These are phyloP conservation scores for Asparagopsis taxiformis DNA, from an alignment of 31 red algal species.

Conservation along the genomic window DNA sequence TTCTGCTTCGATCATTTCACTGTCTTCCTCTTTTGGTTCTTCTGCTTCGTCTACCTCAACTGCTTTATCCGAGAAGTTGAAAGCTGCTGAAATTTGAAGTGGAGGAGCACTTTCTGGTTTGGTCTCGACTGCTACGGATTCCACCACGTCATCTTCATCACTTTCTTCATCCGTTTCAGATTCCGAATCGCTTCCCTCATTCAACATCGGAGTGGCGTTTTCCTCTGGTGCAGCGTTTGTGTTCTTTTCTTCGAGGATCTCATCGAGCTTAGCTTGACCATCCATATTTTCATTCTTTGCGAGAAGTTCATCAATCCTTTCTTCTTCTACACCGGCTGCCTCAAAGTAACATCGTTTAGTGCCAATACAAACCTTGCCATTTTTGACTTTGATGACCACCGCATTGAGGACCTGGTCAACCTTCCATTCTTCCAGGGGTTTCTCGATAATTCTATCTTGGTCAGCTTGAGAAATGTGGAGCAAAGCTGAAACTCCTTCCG, in stretches of 20 bases:
- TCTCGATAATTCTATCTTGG: slow-evolving; percentile 50
- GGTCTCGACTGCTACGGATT: not conserved
- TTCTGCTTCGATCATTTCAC: not conserved
- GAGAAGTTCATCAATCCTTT: slow-evolving; percentile 18
- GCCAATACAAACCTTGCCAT: slow-evolving; percentile 37
- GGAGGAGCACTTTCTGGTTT: not conserved
- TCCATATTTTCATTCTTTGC: slow-evolving; percentile 25
- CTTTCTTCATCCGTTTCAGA: not conserved
- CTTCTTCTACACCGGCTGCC: slow-evolving; percentile 43
- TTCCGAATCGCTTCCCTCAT: too few species aligned
- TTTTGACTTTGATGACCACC: slow-evolving; percentile 28
- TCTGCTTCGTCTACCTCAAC: not conserved
- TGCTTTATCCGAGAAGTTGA: not conserved
- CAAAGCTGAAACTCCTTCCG: slow-evolving; percentile 14
- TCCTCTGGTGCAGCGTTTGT: not conserved
- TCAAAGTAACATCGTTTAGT: slow-evolving; percentile 80
- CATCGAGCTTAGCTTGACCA: not conserved
- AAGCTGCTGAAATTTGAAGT: not conserved
- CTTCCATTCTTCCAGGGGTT: slow-evolving; percentile 52
- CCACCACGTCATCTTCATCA: not conserved
- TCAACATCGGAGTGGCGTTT: too few species aligned
- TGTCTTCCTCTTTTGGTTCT: slow-evolving; percentile 1
- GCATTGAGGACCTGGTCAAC: slow-evolving; percentile 43
- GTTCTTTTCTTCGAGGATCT: not conserved
- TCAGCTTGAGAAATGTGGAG: slow-evolving; percentile 61